Evolutionary conservation across 2,329 filamentous ascomycete species (phyloP).

Genomic region (Chrysosphaeria jannelii): DNA sequence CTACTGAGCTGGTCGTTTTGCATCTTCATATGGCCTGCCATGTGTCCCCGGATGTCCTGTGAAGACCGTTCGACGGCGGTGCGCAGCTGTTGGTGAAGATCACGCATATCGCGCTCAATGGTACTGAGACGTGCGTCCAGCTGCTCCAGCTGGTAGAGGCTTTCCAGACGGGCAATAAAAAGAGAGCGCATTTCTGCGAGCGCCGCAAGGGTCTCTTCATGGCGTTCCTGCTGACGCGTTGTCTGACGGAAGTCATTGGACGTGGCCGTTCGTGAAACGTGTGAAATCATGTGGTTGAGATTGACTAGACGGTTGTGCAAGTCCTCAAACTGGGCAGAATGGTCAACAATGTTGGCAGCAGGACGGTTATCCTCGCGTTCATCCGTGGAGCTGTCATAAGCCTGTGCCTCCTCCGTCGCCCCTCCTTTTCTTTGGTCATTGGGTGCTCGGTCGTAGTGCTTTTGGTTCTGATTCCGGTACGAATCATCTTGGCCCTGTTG

Average conservation of each 20-base stretch:
- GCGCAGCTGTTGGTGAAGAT: constrained; percentile 22
- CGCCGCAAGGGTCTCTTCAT: constrained; percentile 20
- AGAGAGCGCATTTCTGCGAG: constrained; percentile 16
- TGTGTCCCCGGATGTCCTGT: constrained; percentile 19
- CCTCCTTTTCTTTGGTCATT: too few relatives aligned
- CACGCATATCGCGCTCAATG: constrained; percentile 26
- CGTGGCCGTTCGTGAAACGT: too few relatives aligned
- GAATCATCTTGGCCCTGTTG: constrained; percentile 3
- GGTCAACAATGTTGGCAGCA: too few relatives aligned
- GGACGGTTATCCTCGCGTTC: too few relatives aligned
- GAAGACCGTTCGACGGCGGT: constrained; percentile 20
- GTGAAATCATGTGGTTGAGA: constrained; percentile 35
- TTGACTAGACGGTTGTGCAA: constrained; percentile 58
- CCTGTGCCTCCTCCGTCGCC: constrained; percentile 17
- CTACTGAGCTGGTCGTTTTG: constrained; percentile 20
- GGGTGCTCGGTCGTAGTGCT: constrained; percentile 3
- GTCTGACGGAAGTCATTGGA: constrained; percentile 25
- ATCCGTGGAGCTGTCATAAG: constrained; percentile 17
- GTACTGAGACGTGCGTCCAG: constrained; percentile 15
- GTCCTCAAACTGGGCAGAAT: constrained; percentile 55
- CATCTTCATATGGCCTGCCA: constrained; percentile 7
- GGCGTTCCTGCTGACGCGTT: constrained; percentile 18
- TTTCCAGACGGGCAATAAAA: constrained; percentile 12
- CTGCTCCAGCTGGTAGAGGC: constrained; percentile 11
- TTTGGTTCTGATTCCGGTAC: constrained; percentile 3